Conservation (phyloP, 495 filamentous ascomycete genomes). For the Elasticomyces elasticus region DNA sequence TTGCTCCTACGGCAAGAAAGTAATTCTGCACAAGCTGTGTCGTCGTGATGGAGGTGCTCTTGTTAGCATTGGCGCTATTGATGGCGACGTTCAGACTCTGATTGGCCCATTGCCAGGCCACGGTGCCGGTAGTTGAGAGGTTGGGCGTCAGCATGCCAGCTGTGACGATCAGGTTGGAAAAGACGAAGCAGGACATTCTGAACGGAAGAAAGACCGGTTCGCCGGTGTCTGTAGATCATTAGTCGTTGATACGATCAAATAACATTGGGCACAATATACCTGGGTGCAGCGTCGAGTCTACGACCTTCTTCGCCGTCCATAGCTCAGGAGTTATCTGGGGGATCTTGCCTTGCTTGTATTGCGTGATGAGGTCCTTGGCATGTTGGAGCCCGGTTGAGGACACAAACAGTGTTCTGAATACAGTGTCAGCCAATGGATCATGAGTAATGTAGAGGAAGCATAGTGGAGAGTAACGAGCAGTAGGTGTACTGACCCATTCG, state of each 20-base stretch:
- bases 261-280: constrained; percentile 40
- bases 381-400: constrained; percentile 64
- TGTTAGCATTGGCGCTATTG: constrained; percentile 95
- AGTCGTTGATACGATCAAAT: neutral
- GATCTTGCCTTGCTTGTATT: constrained; percentile 73
- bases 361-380: constrained; percentile 64
- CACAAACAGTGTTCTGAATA: constrained; percentile 65
- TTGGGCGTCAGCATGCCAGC: constrained; percentile 94
- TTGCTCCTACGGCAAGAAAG: constrained; percentile 80
- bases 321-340: constrained; percentile 75
- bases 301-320: constrained; percentile 92
- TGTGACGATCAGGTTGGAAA: constrained; percentile 92
- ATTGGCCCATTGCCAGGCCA: constrained; percentile 93
- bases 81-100: constrained; percentile 97
- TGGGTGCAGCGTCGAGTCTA: constrained; percentile 91
- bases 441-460: neutral
- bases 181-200: constrained; percentile 90
- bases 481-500: constrained; percentile 12
- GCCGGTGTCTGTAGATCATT: constrained; percentile 69
- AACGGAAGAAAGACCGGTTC: constrained; percentile 87
- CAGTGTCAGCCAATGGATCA: neutral
- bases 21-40: constrained; percentile 80
- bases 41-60: constrained; percentile 73
- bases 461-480: neutral
- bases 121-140: constrained; percentile 68